Evolutionary conservation across 1,284 basidiomycete species (phyloP).

Genomic region (Peniophora sp.): DNA sequence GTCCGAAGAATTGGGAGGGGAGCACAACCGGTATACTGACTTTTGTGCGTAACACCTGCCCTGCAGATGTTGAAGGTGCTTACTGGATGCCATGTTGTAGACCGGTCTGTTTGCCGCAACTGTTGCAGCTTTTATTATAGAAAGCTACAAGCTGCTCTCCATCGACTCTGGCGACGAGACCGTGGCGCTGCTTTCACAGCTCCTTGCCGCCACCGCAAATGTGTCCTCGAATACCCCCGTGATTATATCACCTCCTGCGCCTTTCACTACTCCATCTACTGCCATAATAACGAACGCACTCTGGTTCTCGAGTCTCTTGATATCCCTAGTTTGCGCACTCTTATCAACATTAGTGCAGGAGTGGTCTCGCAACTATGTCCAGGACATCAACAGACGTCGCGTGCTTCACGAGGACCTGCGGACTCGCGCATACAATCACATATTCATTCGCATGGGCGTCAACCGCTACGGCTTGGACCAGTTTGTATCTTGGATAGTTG

Average conservation of each 20-base stretch:
- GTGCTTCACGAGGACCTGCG: constrained; percentile 22
- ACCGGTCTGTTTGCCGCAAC: constrained; percentile 21
- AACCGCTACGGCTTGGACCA: constrained; percentile 27
- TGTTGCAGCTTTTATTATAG: constrained; percentile 17
- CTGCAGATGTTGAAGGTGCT: too few relatives aligned
- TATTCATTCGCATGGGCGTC: constrained; percentile 30
- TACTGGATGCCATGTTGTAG: too few relatives aligned
- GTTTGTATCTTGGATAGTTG: constrained; percentile 30
- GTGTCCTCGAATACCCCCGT: background rate
- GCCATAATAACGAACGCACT: constrained; percentile 24
- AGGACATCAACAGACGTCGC: constrained; percentile 14
- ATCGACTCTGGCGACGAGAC: constrained; percentile 9
- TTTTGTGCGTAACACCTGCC: constrained; percentile 6
- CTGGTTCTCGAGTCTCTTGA: constrained; percentile 25
- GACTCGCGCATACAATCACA: constrained; percentile 28
- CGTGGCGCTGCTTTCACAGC: constrained; percentile 11
- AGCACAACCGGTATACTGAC: constrained; percentile 9
- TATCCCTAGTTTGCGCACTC: constrained; percentile 16
- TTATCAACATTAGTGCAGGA: constrained; percentile 19
- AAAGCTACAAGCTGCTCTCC: constrained; percentile 15
- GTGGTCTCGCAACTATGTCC: constrained; percentile 17
- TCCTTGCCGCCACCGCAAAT: constrained; percentile 1
- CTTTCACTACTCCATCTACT: constrained; percentile 14
- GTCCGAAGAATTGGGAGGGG: constrained; percentile 4
- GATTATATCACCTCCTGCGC: background rate